phyloP scores from a whole-genome alignment of 2,329 filamentous ascomycete species.

The Harringtonia aguacate region DNA sequence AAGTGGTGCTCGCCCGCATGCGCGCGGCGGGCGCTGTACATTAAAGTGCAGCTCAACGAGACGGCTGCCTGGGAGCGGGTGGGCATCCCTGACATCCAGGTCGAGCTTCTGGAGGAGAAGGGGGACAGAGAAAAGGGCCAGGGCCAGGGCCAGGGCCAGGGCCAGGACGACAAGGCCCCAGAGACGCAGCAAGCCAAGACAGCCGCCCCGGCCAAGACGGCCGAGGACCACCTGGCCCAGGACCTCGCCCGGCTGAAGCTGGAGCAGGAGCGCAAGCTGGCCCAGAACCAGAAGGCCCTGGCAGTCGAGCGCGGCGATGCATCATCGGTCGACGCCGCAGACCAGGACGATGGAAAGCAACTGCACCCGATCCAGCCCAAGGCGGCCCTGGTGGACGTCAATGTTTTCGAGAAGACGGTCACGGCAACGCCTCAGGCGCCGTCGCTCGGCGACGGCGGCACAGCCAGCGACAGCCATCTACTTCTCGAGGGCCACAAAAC shows the following conservation, averaged over 20 bases:
- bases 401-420: conserved; percentile 40
- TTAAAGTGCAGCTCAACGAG: conserved; percentile 80
- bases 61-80: conserved; percentile 76
- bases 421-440: conserved; percentile 27
- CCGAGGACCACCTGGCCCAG: conserved; percentile 17
- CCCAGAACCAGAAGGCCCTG: conserved; percentile 29
- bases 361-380: conserved; percentile 18
- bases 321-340: conserved; percentile 32
- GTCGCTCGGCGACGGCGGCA: conserved; percentile 16
- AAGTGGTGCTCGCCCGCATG: conserved; percentile 81
- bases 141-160: conserved; percentile 20
- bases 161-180: too few species aligned
- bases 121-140: conserved; percentile 31
- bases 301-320: conserved; percentile 38
- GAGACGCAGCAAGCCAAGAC: conserved; percentile 1
- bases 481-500: conserved; percentile 39
- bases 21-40: conserved; percentile 67
- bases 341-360: conserved; percentile 32
- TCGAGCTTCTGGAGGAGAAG: conserved; percentile 59
- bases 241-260: conserved; percentile 32
- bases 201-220: neutral
- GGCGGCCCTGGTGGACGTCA: conserved; percentile 32
- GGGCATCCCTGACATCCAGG: conserved; percentile 41
- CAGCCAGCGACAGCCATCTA: conserved; percentile 29
- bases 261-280: conserved; percentile 29